Evolutionary conservation across 345 rosid species (phyloP).

Genomic region (Acer yangbiense): DNA sequence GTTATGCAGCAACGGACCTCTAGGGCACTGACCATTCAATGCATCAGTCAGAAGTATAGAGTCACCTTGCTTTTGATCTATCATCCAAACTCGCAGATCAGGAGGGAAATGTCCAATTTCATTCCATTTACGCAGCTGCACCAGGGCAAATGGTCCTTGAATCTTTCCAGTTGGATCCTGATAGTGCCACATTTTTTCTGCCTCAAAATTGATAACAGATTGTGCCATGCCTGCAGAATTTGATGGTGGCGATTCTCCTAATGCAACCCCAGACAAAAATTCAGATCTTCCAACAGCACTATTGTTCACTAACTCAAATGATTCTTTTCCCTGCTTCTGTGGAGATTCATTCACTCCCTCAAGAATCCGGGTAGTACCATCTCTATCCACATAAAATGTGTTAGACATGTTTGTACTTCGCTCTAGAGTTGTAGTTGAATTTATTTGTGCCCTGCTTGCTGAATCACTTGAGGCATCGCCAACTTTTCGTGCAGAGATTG

Average conservation of each 20-base stretch:
- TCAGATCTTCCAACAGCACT: conserved; percentile 20
- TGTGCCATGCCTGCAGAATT: conserved; percentile 44
- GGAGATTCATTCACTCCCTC: conserved; percentile 27
- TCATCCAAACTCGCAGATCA: conserved; percentile 75
- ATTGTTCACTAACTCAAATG: conserved; percentile 25
- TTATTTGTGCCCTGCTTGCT: conserved; percentile 40
- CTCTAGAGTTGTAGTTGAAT: conserved; percentile 32
- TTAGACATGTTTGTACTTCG: conserved; percentile 26
- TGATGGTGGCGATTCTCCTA: conserved; percentile 33
- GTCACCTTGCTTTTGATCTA: conserved; percentile 56
- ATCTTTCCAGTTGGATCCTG: conserved; percentile 75
- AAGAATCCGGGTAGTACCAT: conserved; percentile 33
- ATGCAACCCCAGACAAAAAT: conserved; percentile 27
- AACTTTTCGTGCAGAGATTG: conserved; percentile 30
- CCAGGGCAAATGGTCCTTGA: conserved; percentile 89
- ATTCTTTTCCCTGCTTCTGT: conserved; percentile 23
- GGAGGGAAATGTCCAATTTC: conserved; percentile 69
- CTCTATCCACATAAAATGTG: conserved; percentile 33
- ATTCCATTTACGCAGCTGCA: conserved; percentile 77
- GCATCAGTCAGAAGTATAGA: conserved; percentile 80
- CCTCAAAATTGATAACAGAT: conserved; percentile 46
- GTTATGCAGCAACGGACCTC: conserved; percentile 27
- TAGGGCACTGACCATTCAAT: conserved; percentile 44
- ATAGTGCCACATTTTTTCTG: conserved; percentile 72
- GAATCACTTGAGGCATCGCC: conserved; percentile 35